These are phyloP conservation scores for Esteya vermicola DNA, from an alignment of 2,329 filamentous ascomycete species.

Conservation along the genomic window DNA sequence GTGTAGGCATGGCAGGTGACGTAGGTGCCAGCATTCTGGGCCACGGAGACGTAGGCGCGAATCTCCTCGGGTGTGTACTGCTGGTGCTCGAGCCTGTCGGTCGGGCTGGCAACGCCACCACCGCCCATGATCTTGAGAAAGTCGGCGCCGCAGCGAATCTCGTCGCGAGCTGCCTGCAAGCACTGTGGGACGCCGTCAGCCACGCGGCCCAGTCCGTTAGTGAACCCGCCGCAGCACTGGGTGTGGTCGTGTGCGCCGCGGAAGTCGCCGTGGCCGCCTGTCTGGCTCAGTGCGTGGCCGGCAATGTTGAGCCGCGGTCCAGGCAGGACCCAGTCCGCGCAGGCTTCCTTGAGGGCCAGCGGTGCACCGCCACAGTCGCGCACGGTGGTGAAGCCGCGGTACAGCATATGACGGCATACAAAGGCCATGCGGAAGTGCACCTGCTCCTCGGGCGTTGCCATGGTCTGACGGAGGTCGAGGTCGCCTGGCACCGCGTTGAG, in stretches of 20 bases:
- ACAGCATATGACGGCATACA: constrained; percentile 29
- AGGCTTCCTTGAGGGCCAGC: constrained; percentile 31
- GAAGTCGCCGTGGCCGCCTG: constrained; percentile 37
- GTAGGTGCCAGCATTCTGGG: constrained; percentile 29
- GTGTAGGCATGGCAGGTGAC: constrained; percentile 42
- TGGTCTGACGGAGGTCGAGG: constrained; percentile 3
- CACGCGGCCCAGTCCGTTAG: constrained; percentile 22
- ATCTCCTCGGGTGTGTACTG: constrained; percentile 41
- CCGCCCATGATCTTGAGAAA: constrained; percentile 44
- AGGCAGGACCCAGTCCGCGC: constrained; percentile 31
- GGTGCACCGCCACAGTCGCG: constrained; percentile 38
- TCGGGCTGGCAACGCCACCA: constrained; percentile 36
- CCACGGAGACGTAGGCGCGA: constrained; percentile 31
- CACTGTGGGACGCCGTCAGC: constrained; percentile 36
- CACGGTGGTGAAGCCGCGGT: constrained; percentile 36
- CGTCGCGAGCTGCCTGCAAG: constrained; percentile 31
- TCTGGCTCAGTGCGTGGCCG: constrained; percentile 33
- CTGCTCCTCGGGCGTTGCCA: constrained; percentile 7
- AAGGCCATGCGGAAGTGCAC: constrained; percentile 26
- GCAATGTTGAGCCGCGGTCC: constrained; percentile 36
- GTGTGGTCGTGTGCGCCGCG: constrained; percentile 24
- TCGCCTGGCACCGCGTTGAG: constrained; percentile 13
- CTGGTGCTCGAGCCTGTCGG: constrained; percentile 31
- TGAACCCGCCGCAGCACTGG: constrained; percentile 29
- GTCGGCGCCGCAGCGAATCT: constrained; percentile 33